Base-by-base conservation (phyloP, 331 rosid genomes). In the Malus hybrid region DNA sequence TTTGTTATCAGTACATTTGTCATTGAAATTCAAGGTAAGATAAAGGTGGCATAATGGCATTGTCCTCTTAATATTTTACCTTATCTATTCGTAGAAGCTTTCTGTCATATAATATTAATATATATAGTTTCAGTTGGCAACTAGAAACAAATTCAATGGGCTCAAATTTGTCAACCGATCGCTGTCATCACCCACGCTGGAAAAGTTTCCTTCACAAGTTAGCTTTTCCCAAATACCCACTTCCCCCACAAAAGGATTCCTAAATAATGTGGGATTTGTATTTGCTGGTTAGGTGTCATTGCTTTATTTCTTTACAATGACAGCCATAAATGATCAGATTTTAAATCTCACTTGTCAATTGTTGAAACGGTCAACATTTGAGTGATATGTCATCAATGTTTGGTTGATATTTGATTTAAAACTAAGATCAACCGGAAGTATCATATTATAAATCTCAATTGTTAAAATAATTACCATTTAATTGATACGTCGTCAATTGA, bases 91-190 rank as follows among this genome's bases (percentile, higher is more conserved):
- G n/a, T 9, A 56, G 13, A 71, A 56, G 71, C 70, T 20, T 6
- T 71, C 39, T 56, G 57, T 10, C 46, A 39, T 39, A 39, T 39
- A 39, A 39, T 3, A 29, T 24, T 24, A 24, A 24, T 24, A 24
- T 24, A 24, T 24, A 62, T 75, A 64, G 64, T 75, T 71, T 66
- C 52, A 48, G 61, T 18, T 55, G 61, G 61, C 61, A 19, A 55
- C 61, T 19, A 55, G 14, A 59, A 59, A 74, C 24, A 10, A 42
- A 42, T 63, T 80, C 69, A 22, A 15, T 20, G 10, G 14, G 28
- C 50, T 60, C 34, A 36, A 60, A 39, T 46, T 72, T 73, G 52
- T 78, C 73, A 63, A 78, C 74, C 1, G 65, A 39, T 78, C 76
- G 19, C 60, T 4, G 57, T 78, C 73, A 69, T 64, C 77, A 69